A percentile compares a stretch with the other conserved stretches of the same genome.
These are phyloP conservation scores for Anisodus tanguticus DNA, from an alignment of 257 asterid species.

Conservation along the genomic window DNA sequence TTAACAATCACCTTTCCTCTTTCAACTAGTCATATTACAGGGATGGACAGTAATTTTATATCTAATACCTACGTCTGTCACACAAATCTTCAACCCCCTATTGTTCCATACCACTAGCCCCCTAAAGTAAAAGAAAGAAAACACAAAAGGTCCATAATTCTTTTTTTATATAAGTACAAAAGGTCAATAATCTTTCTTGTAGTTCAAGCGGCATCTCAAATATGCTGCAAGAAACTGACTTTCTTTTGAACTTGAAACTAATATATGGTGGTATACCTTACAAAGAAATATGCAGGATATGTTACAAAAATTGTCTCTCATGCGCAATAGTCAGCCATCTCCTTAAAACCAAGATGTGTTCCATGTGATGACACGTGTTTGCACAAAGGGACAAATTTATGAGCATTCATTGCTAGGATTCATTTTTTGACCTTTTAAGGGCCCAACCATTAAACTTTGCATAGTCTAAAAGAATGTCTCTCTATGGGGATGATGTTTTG, in stretches of 20 bases:
- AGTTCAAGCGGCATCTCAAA: not conserved
- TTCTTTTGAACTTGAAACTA: not conserved
- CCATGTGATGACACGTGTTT: no score
- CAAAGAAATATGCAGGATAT: no score
- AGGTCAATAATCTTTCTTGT: not conserved
- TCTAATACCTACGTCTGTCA: not conserved
- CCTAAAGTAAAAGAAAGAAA: constrained; percentile 18
- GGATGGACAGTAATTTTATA: not conserved
- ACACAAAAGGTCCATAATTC: constrained; percentile 13
- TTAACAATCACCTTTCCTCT: not conserved
- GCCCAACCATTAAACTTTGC: not conserved
- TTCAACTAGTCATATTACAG: constrained; percentile 6
- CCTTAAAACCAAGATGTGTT: no score
- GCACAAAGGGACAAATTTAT: not conserved
- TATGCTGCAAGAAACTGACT: not conserved
- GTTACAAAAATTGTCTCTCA: no score
- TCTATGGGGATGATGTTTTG: not conserved
- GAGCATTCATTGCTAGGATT: no score
- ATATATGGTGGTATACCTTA: no score
- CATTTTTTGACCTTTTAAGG: no score
- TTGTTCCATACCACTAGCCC: not conserved
- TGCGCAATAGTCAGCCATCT: no score
- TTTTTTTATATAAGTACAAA: no score
- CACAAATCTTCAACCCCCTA: not conserved
- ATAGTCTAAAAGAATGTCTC: not conserved